Evolutionary conservation across 805 yeast genomes (phyloP).

Genomic region (Metschnikowia lunata): DNA sequence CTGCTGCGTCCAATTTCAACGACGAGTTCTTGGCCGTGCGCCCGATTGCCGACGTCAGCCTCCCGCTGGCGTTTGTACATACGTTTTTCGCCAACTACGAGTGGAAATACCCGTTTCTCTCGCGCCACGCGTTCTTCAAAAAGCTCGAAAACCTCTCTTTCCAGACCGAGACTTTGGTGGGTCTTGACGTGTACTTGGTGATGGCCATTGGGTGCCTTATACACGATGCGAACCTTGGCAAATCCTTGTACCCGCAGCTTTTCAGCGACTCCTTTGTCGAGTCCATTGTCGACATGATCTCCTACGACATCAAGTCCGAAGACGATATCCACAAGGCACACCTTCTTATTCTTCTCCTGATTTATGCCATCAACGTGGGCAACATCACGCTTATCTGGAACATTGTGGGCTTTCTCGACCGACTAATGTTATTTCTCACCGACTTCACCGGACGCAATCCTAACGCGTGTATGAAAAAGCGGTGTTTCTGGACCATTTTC

Average conservation of each 20-base stretch:
- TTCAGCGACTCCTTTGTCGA: conserved; percentile 32
- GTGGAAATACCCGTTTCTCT: conserved; percentile 33
- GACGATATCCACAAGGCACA: conserved; percentile 27
- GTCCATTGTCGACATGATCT: conserved; percentile 31
- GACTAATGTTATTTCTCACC: conserved; percentile 19
- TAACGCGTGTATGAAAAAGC: conserved; percentile 10
- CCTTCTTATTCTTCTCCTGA: conserved; percentile 28
- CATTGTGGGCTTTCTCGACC: conserved; percentile 31
- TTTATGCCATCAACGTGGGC: conserved; percentile 28
- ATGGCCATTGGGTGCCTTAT: conserved; percentile 38
- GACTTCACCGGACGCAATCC: conserved; percentile 11
- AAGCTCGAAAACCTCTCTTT: conserved; percentile 28
- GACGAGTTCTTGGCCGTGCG: conserved; percentile 37
- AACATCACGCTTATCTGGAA: conserved; percentile 31
- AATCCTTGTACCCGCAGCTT: conserved; percentile 21
- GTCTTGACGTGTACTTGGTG: conserved; percentile 35
- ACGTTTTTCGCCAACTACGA: conserved; percentile 38
- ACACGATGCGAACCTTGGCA: conserved; percentile 26
- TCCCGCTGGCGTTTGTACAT: conserved; percentile 30
- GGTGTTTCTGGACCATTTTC: conserved; percentile 36
- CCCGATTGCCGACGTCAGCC: conserved; percentile 23
- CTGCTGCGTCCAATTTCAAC: conserved; percentile 7
- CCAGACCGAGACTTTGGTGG: conserved; percentile 31
- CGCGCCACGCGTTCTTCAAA: conserved; percentile 19
- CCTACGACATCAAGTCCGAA: conserved; percentile 23